Evolutionary conservation across 352 stramenopile genomes (phyloP).

Genomic region (Elongisporangium prolatum): DNA sequence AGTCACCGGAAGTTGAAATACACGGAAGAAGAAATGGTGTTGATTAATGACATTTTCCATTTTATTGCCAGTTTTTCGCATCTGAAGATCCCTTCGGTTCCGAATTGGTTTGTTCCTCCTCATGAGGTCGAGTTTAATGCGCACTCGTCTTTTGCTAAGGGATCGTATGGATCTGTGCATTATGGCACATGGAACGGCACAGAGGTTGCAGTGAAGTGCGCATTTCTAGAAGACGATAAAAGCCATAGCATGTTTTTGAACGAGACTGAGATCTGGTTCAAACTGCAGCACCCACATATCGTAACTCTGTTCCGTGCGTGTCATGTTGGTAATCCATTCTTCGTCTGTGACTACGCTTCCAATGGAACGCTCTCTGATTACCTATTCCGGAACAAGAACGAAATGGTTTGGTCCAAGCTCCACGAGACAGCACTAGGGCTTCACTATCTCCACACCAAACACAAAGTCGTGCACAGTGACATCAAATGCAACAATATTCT

Average conservation of each 20-base stretch:
- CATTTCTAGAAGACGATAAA: no score
- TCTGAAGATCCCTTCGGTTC: not conserved
- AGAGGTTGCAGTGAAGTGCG: no score
- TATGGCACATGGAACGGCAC: no score
- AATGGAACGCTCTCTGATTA: constrained; percentile 6
- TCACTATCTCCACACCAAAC: constrained; percentile 6
- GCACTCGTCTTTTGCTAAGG: no score
- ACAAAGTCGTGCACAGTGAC: constrained; percentile 3
- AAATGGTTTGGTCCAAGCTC: constrained; percentile 7
- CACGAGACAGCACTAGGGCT: constrained; percentile 5
- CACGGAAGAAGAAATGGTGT: constrained; percentile 11
- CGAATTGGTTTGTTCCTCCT: no score
- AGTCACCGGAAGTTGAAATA: constrained; percentile 15
- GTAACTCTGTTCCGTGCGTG: constrained; percentile 10
- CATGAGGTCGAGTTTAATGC: no score
- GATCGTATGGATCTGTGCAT: no score
- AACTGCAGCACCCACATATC: constrained; percentile 9
- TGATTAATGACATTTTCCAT: constrained; percentile 15
- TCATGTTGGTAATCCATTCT: constrained; percentile 5
- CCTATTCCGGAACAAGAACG: not conserved
- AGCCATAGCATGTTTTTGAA: constrained; percentile 4
- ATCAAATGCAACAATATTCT: constrained; percentile 11
- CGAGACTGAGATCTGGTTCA: constrained; percentile 13
- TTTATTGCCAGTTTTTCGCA: constrained; percentile 9
- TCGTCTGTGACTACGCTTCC: no score